phyloP scores from a whole-genome alignment of 129 eudicot genomes.

The Tagetes patula region DNA sequence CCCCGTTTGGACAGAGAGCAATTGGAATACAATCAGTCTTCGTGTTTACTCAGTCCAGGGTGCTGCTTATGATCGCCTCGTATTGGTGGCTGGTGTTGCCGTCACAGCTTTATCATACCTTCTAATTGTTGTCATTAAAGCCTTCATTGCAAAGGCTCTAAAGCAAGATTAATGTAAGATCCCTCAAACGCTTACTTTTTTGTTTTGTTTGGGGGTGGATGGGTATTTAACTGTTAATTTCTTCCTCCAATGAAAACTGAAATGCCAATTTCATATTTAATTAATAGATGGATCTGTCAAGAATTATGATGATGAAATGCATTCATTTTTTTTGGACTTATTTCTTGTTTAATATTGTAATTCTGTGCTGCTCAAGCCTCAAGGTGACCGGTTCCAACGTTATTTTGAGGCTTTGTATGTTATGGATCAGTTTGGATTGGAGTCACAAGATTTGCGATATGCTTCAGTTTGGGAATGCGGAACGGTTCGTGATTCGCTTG shows the following conservation, averaged over 20 bases:
- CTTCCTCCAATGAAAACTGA: slow-evolving; percentile 1
- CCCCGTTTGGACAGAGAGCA: slow-evolving; percentile 94
- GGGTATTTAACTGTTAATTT: slow-evolving; percentile 10
- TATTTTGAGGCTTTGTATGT: too few relatives aligned
- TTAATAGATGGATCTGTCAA: slow-evolving; percentile 5
- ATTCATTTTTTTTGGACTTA: not conserved
- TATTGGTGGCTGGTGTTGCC: slow-evolving; percentile 56
- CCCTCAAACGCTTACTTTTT: not conserved
- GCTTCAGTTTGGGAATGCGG: too few relatives aligned
- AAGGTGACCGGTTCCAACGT: too few relatives aligned
- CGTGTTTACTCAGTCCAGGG: slow-evolving; percentile 65
- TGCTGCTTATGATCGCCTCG: slow-evolving; percentile 52
- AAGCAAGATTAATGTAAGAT: slow-evolving; percentile 64
- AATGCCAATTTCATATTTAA: slow-evolving; percentile 5
- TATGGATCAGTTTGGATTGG: not conserved
- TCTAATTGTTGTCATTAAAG: slow-evolving; percentile 41
- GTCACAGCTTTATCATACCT: slow-evolving; percentile 66
- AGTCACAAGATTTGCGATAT: too few relatives aligned
- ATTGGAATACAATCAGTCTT: slow-evolving; percentile 68
- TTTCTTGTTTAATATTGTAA: not conserved
- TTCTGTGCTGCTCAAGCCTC: not conserved
- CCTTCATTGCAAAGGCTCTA: slow-evolving; percentile 64
- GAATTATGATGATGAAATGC: not conserved
- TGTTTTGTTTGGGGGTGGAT: not conserved
- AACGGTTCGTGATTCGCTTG: too few relatives aligned